phyloP scores from a whole-genome alignment of 495 filamentous ascomycete species.

The Talaromyces wortmannii region DNA sequence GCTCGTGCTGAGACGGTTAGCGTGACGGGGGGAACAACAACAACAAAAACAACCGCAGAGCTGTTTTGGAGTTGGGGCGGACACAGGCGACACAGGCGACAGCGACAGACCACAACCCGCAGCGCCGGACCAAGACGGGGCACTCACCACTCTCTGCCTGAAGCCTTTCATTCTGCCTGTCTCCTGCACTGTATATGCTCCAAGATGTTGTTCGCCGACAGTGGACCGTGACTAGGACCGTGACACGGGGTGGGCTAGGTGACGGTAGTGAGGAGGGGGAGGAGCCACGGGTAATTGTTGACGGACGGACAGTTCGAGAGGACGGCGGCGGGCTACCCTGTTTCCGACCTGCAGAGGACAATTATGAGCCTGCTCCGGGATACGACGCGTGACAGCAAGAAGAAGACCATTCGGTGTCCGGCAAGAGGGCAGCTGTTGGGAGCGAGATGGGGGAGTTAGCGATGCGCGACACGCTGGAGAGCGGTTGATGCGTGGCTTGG shows the following conservation, averaged over 20 bases:
- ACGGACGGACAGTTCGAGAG: constrained; percentile 7
- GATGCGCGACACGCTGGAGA: not conserved
- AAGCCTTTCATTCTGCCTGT: constrained; percentile 85
- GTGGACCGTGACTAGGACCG: not conserved
- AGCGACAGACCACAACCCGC: too few species aligned
- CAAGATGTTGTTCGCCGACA: not conserved
- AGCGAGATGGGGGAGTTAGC: constrained; percentile 1
- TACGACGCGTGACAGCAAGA: not conserved
- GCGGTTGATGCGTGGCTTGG: not conserved
- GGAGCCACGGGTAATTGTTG: constrained; percentile 7
- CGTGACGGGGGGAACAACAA: constrained; percentile 3
- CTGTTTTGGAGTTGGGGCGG: too few species aligned
- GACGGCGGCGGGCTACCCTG: constrained; percentile 2
- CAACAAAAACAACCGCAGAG: too few species aligned
- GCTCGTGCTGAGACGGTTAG: constrained; percentile 53
- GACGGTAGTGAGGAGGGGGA: constrained; percentile 1
- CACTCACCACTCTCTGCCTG: constrained; percentile 82
- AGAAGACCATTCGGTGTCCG: not conserved
- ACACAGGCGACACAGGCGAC: too few species aligned
- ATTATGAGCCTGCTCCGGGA: not conserved
- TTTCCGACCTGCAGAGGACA: not conserved
- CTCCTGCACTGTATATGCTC: too few species aligned
- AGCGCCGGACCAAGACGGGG: constrained; percentile 5
- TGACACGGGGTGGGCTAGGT: not conserved
- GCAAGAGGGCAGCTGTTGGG: not conserved